Conservation (phyloP, 768 basidiomycete genomes). For the Hypholoma fasciculare region DNA sequence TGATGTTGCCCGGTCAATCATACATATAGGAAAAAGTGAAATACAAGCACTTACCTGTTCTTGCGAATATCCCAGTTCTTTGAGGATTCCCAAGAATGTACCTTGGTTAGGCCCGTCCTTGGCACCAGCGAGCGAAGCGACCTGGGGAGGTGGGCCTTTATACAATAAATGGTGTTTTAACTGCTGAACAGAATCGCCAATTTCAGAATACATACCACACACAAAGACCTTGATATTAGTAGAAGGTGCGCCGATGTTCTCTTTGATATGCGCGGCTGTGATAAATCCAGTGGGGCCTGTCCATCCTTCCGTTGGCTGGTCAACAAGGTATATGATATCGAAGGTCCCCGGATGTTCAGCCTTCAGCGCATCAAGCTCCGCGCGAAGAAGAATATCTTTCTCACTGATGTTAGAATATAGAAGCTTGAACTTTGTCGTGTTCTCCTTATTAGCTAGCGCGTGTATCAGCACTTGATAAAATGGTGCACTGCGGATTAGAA, state of each 20-base stretch:
- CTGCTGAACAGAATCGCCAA: not conserved
- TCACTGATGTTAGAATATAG: constrained; percentile 91
- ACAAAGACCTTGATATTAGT: constrained; percentile 82
- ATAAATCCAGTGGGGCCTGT: constrained; percentile 76
- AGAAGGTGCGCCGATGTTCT: constrained; percentile 61
- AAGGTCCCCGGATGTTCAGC: constrained; percentile 66
- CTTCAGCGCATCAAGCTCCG: constrained; percentile 70
- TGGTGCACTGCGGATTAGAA: constrained; percentile 51
- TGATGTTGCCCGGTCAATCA: not conserved
- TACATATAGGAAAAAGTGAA: not conserved
- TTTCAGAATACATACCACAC: constrained; percentile 57
- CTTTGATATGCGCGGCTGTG: constrained; percentile 63
- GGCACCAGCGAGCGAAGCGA: constrained; percentile 81
- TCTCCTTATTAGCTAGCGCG: constrained; percentile 58
- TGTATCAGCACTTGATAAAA: constrained; percentile 76
- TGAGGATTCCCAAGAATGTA: constrained; percentile 69
- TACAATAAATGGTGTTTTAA: not conserved
- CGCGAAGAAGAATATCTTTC: constrained; percentile 80
- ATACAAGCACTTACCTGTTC: constrained; percentile 61
- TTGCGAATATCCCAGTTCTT: constrained; percentile 78
- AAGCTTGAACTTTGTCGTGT: constrained; percentile 91
- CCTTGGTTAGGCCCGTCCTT: constrained; percentile 88
- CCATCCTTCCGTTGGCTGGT: constrained; percentile 62
- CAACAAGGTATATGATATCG: constrained; percentile 80
- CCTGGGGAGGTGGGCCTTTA: constrained; percentile 78